These are phyloP conservation scores for Funneliformis mosseae DNA, from an alignment of 192 early-diverging fungal genomes.

Conservation along the genomic window DNA sequence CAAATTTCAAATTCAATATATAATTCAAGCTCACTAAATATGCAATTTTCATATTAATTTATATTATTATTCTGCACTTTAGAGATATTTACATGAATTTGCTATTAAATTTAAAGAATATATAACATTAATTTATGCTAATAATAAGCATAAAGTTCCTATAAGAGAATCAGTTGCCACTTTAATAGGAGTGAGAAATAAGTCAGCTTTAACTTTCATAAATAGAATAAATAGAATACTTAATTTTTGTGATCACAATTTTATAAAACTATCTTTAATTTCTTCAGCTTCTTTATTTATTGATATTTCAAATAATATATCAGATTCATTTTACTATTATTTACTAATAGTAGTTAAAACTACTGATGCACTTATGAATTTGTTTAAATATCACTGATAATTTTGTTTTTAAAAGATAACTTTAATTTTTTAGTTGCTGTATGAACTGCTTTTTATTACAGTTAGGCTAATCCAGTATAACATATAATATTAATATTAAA, in stretches of 20 bases:
- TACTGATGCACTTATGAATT: background rate
- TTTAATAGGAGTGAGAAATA: background rate
- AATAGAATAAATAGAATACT: background rate
- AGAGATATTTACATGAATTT: background rate
- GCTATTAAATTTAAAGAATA: background rate
- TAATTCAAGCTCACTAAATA: background rate
- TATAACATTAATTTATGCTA: background rate
- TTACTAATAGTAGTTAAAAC: background rate
- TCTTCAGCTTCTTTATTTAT: background rate
- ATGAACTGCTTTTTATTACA: background rate
- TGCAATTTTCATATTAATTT: background rate
- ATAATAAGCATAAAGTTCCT: slow-evolving; percentile 4
- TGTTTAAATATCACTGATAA: background rate
- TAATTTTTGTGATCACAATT: background rate
- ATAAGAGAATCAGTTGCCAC: background rate
- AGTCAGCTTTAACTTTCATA: background rate
- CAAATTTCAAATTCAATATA: background rate
- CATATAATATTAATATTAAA: background rate
- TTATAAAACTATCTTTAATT: background rate
- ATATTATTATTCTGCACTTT: background rate
- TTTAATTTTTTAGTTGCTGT: slow-evolving; percentile 5
- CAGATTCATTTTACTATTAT: slow-evolving; percentile 9
- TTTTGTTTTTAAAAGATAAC: background rate
- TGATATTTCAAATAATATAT: background rate
- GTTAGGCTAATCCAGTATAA: background rate